These are phyloP conservation scores for Dendrocalamus sinicus DNA, from an alignment of 176 grass and related monocot species.

Conservation along the genomic window DNA sequence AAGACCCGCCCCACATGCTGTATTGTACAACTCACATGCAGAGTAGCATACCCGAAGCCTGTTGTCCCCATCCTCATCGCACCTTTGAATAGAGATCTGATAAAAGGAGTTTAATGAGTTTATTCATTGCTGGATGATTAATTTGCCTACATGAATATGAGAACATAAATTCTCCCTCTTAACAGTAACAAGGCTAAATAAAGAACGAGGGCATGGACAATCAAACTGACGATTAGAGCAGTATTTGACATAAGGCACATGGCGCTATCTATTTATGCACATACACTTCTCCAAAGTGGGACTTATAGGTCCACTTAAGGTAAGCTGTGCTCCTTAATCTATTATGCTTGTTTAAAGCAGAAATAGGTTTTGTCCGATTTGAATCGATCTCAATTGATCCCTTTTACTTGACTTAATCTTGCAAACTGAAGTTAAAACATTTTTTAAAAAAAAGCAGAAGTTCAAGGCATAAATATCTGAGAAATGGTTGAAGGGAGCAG, in stretches of 20 bases:
- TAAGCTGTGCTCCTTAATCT: conserved; percentile 12
- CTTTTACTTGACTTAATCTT: neutral
- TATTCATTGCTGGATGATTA: conserved; percentile 15
- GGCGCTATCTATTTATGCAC: conserved; percentile 13
- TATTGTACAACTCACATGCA: conserved; percentile 86
- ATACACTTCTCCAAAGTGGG: neutral
- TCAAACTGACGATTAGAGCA: neutral
- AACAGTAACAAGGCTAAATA: neutral
- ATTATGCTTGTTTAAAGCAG: conserved; percentile 12
- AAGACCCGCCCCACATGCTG: conserved; percentile 80
- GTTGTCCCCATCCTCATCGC: conserved; percentile 94
- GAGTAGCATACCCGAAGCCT: conserved; percentile 95
- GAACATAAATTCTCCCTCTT: neutral
- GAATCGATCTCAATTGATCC: too few species aligned
- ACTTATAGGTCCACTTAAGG: neutral
- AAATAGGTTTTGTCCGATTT: neutral
- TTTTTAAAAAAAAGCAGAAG: neutral
- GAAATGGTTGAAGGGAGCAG: conserved; percentile 21
- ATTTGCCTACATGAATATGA: conserved; percentile 13
- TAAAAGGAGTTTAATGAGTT: neutral
- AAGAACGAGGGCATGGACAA: neutral
- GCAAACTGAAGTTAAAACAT: conserved; percentile 12
- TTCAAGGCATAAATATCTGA: neutral
- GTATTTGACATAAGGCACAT: neutral
- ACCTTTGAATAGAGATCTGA: conserved; percentile 96